Evolutionary conservation across 1,284 basidiomycete species (phyloP).

Genomic region (Trichosporon asahii): DNA sequence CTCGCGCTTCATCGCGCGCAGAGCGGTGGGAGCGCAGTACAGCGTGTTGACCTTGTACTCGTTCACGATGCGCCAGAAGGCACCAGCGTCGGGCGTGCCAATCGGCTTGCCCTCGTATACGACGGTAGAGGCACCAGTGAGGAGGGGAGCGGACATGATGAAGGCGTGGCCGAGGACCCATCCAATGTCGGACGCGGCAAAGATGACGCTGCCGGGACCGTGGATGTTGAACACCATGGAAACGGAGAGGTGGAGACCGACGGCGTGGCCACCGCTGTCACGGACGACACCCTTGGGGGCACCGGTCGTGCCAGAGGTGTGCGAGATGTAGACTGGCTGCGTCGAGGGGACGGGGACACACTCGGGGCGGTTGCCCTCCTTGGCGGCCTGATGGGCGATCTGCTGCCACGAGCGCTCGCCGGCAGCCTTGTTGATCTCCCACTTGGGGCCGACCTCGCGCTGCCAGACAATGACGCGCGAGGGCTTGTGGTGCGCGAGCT

Average conservation of each 20-base stretch:
- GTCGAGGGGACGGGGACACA: conserved; percentile 22
- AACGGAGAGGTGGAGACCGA: conserved; percentile 77
- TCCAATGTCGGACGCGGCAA: conserved; percentile 83
- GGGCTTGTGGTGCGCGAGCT: conserved; percentile 18
- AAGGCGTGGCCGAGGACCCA: conserved; percentile 98
- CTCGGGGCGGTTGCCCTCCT: conserved; percentile 15
- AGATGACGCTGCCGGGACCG: conserved; percentile 31
- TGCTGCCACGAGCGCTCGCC: conserved; percentile 22
- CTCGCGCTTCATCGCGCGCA: conserved; percentile 28
- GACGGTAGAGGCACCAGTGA: conserved; percentile 73
- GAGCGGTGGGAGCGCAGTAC: conserved; percentile 73
- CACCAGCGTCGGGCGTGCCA: conserved; percentile 78
- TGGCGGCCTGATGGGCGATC: conserved; percentile 17
- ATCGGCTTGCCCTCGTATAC: conserved; percentile 93
- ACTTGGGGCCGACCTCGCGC: conserved; percentile 45
- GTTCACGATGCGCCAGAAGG: conserved; percentile 91
- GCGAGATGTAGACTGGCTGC: conserved; percentile 28
- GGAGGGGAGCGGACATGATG: conserved; percentile 87
- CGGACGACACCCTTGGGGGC: conserved; percentile 96
- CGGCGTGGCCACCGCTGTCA: conserved; percentile 84
- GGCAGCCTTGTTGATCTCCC: conserved; percentile 13
- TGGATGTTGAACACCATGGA: conserved; percentile 93
- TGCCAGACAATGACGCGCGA: conserved; percentile 87
- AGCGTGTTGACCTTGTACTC: conserved; percentile 86
- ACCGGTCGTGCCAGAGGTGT: conserved; percentile 89